Base-by-base conservation (phyloP, 768 basidiomycete species). In the Daedaleopsis nitida region DNA sequence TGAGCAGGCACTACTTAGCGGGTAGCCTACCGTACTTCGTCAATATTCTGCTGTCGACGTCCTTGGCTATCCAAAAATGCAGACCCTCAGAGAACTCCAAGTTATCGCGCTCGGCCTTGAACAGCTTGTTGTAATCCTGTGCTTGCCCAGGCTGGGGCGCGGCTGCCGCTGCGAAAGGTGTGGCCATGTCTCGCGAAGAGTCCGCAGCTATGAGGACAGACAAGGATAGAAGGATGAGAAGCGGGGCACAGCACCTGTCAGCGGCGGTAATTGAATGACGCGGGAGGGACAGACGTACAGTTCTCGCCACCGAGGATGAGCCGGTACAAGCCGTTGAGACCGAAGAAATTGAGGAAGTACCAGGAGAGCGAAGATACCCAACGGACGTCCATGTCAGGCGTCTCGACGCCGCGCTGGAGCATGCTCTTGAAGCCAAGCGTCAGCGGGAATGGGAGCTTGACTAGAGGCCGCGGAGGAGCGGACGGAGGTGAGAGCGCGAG, bases 281-380 rank as follows among this genome's bases (percentile, higher is more conserved):
- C 37, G 39, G 54, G 51, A 38, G 38, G 45, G 57, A 45, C 61
- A 56, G 49, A 77, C 88, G 69, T 65, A 96, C 96, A 83, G 69
- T 96, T 94, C 57, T 96, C 94, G 43, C 83, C 83, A 10, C 95
- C 96, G 61, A 99, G 87, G 60, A 98, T 85, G 62, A 98, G 87
- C 52, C 90, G 91, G 79, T 98, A 99, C 17, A 99, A 75, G 17
- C 95, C 96, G 70, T 98, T 98, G 63, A 99, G 77, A 56, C 96
- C 96, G 75, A 99, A 98, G 77, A 98, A 92, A 80, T 98, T 98
- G 69, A 98, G 86, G 77, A 99, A 98, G 77, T 98, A 99, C 97
- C 97, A 98, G 17, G 94, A 96, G 57, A 98, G 80, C 12, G 97
- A 97, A 21, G 97, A 99, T 35, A 98, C 97, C 96, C 97, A 99